Conservation (phyloP, 352 stramenopile genomes). For the Phytophthora syringae region DNA sequence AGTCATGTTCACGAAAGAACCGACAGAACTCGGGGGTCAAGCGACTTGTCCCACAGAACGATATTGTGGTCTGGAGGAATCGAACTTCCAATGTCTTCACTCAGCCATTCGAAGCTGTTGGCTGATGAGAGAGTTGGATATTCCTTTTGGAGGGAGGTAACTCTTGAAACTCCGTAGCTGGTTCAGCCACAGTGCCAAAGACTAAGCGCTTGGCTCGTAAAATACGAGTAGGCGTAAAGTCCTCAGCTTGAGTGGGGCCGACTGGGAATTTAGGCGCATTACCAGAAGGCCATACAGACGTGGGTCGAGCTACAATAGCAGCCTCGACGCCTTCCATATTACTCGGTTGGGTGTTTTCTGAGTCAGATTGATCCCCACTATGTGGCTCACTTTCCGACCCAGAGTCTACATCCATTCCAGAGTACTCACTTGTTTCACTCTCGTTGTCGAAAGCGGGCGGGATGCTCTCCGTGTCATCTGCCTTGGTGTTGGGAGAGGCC, state of each 20-base stretch:
- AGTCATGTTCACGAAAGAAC: not conserved
- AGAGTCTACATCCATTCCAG: not conserved
- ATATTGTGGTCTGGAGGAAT: too few species aligned
- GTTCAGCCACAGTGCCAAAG: too few species aligned
- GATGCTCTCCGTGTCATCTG: not conserved
- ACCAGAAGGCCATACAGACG: not conserved
- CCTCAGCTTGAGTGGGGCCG: too few species aligned
- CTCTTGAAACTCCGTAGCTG: not conserved
- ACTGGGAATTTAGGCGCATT: not conserved
- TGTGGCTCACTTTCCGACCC: not conserved
- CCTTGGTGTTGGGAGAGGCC: not conserved
- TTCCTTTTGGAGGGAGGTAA: not conserved
- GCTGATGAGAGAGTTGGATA: too few species aligned
- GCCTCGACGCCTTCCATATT: not conserved
- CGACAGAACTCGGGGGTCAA: not conserved
- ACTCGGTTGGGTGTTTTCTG: too few species aligned
- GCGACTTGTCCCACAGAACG: too few species aligned
- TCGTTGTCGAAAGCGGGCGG: not conserved
- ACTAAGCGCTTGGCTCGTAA: too few species aligned
- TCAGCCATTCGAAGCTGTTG: too few species aligned
- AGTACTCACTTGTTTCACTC: not conserved
- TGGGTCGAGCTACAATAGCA: not conserved
- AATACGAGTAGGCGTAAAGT: too few species aligned
- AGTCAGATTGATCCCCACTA: not conserved
- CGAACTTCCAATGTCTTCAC: too few species aligned